phyloP scores from a whole-genome alignment of 306 rosid species.

The Cucumis melo region DNA sequence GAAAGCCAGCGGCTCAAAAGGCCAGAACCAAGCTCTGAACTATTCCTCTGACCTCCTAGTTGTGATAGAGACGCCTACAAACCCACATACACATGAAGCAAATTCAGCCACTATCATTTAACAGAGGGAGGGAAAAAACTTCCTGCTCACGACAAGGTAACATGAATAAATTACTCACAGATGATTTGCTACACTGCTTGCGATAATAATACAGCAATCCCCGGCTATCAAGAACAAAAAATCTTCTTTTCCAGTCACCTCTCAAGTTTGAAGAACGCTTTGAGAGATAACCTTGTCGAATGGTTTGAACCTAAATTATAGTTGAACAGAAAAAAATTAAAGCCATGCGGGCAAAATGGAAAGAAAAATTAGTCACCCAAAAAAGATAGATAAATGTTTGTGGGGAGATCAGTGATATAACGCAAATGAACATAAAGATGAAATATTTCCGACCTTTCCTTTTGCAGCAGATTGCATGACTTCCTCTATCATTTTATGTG shows the following conservation, averaged over 20 bases:
- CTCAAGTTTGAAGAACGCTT: conserved; percentile 95
- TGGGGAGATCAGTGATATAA: neutral
- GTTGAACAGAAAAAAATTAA: neutral
- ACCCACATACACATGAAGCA: conserved; percentile 14
- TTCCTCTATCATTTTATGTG: conserved; percentile 99
- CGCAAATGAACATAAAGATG: neutral
- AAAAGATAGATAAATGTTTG: neutral
- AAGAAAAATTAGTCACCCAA: neutral
- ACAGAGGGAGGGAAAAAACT: neutral
- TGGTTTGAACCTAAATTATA: conserved; percentile 74
- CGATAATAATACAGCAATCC: conserved; percentile 98
- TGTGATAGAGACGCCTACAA: conserved; percentile 70
- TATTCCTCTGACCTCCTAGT: conserved; percentile 86
- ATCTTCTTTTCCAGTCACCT: conserved; percentile 99
- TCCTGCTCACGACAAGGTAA: conserved; percentile 10
- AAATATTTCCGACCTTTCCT: conserved; percentile 60
- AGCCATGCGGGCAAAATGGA: too few species aligned
- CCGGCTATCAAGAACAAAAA: conserved; percentile 98
- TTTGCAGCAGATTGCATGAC: conserved; percentile 99
- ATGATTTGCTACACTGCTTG: conserved; percentile 80
- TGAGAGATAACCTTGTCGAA: conserved; percentile 99
- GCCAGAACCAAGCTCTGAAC: conserved; percentile 99
- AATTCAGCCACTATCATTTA: conserved; percentile 7
- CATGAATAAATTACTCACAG: conserved; percentile 45
- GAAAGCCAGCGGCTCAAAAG: conserved; percentile 97